Conservation (phyloP, 495 filamentous ascomycete genomes). For the Glarea lozoyensis region DNA sequence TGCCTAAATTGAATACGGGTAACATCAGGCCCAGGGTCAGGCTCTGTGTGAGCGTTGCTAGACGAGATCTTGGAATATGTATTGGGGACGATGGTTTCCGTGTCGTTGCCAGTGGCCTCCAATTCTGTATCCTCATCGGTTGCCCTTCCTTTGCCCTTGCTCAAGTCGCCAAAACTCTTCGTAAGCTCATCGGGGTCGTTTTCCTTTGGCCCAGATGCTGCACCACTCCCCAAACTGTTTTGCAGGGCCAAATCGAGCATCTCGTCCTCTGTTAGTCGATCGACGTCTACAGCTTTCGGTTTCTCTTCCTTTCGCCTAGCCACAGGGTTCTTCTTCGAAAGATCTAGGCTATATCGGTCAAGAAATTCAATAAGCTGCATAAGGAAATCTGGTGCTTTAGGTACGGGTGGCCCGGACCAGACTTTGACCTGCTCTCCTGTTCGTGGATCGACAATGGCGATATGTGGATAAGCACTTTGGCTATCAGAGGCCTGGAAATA, state of each 20-base stretch:
- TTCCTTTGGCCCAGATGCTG: constrained; percentile 26
- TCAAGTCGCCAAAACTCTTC: constrained; percentile 50
- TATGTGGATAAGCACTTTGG: constrained; percentile 73
- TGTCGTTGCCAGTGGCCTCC: constrained; percentile 6
- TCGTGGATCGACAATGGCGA: constrained; percentile 88
- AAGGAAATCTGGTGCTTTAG: constrained; percentile 71
- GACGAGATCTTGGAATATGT: constrained; percentile 63
- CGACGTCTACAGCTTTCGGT: constrained; percentile 60
- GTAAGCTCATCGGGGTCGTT: constrained; percentile 83
- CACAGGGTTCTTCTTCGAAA: constrained; percentile 85
- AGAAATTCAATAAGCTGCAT: constrained; percentile 91
- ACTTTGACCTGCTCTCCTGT: constrained; percentile 97
- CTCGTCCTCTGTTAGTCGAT: constrained; percentile 91
- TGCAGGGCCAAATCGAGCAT: constrained; percentile 89
- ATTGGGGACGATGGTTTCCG: constrained; percentile 12
- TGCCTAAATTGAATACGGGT: constrained; percentile 90
- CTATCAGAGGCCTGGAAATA: constrained; percentile 71
- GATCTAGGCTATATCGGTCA: constrained; percentile 83
- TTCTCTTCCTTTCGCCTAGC: constrained; percentile 67
- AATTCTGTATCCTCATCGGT: constrained; percentile 10
- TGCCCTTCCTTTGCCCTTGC: constrained; percentile 45
- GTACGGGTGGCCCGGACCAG: constrained; percentile 77
- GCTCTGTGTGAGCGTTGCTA: constrained; percentile 68
- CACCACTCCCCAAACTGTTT: constrained; percentile 58
- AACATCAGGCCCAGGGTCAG: constrained; percentile 53